Evolutionary conservation across 306 rosid species (phyloP), one percentile per base, ranked within the genome.

Genomic region (Cucurbita argyrosperma): DNA sequence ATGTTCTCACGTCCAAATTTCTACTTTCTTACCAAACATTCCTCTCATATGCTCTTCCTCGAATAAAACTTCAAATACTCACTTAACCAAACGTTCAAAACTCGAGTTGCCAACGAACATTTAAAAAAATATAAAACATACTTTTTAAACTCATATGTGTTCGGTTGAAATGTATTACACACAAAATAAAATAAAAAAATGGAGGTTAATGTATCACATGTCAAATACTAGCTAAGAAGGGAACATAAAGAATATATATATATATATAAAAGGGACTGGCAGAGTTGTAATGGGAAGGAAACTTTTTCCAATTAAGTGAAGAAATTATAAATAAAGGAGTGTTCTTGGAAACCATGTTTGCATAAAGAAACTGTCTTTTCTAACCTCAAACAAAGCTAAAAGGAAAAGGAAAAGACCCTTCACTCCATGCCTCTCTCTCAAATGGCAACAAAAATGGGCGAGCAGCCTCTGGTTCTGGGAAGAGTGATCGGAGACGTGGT

Each of bases 401-500:
- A 6, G 16, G 3, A 19, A 54, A 54, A 8, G 11, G n/a, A 16
- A 7, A 6, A 52, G 18, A 5, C 15, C 15, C 35, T 30, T 30
- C 2, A 30, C 35, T 30, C 35, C 3, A 30, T 10, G 8, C 6
- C 40, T 16, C 6, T 43, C 38, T 66, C 52, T 10, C n/a, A 5
- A 16, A 63, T 66, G 72, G 72, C 74, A 64, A 63, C 79, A 61
- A 77, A 47, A 78, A 54, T 8, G 54, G 49, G 53, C 19, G 47
- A 92, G 46, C 90, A 93, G 68, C 92, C 98, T 67, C 94, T 93
- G 11, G 87, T 79, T 6, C 60, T 86, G 15, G 97, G 96, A 7
- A 84, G 96, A 76, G 98, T 93, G 55, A 86, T 93, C 1, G 98
- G 98, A 76, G 98, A 90, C 78, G 89, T 93, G 3, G 82, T 93